phyloP scores from a whole-genome alignment of 805 yeast species.

The Candida germanica region DNA sequence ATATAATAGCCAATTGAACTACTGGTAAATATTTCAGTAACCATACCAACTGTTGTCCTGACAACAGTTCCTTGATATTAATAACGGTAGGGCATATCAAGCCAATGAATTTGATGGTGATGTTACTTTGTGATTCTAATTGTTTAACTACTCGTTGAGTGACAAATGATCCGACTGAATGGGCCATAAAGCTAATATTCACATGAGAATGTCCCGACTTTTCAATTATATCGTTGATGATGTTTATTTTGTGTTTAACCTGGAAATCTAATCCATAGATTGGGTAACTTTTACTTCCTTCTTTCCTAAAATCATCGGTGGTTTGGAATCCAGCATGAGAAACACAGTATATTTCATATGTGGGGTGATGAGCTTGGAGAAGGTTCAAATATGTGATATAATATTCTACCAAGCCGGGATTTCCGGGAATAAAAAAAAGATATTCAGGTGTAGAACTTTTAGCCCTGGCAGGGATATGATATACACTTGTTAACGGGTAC shows the following conservation, averaged over 20 bases:
- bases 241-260: conserved; percentile 52
- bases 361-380: conserved; percentile 41
- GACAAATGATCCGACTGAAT: conserved; percentile 70
- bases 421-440: conserved; percentile 67
- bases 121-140: conserved; percentile 19
- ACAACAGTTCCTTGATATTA: conserved; percentile 49
- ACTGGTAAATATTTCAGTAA: conserved; percentile 28
- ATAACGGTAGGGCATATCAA: conserved; percentile 68
- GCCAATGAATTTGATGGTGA: conserved; percentile 42
- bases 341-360: conserved; percentile 53
- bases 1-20: conserved; percentile 15
- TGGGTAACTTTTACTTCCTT: conserved; percentile 10
- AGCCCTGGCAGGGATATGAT: conserved; percentile 17
- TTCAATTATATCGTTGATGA: conserved; percentile 41
- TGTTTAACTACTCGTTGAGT: conserved; percentile 47
- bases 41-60: conserved; percentile 28
- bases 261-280: conserved; percentile 51
- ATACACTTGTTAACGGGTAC: conserved; percentile 28
- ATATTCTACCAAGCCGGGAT: conserved; percentile 70
- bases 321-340: conserved; percentile 61
- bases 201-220: conserved; percentile 16
- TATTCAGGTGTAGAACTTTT: conserved; percentile 25
- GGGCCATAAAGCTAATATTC: conserved; percentile 54
- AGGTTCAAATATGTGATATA: conserved; percentile 52
- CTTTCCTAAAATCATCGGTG: conserved; percentile 23